Base-by-base conservation (phyloP, 129 eudicot species). In the Flaveria trinervia region DNA sequence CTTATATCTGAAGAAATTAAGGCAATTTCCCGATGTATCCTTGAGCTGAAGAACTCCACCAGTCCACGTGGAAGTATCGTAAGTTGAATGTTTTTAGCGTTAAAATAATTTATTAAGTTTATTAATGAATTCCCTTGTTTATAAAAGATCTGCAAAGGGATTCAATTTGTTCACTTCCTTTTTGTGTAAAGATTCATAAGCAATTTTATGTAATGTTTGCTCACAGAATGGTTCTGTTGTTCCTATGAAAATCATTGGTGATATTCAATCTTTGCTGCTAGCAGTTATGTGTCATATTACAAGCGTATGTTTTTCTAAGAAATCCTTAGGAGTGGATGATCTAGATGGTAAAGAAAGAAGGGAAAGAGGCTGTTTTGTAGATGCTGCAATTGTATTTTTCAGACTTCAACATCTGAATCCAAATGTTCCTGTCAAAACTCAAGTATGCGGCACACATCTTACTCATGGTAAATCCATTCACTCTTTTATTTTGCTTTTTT, bases 371-470 rank as follows among this genome's bases (percentile, higher is more conserved):
- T 86, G 76, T 78, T 91, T 94, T 79, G 83, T 94, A 67, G 93
- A 94, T 79, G 90, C 99, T 64, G 88, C 92, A 33, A 86, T 91
- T 71, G 82, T 96, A 54, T 94, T 94, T 84, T 89, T 84, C 79
- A 91, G 91, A 73, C 97, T 94, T 71, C 97, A 94, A 72, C 96
- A 91, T 71, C 77, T 91, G 83, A 87, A 87, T 74, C 82, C 85
- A 41, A 83, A 78, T 77, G 77, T 88, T 70, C 83, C 96, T 54
- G 80, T 90, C 65, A 89, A 94, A 82, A 78, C 89, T 72, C 99
- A 91, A 83, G 99, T 94, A 83, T 15, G 72, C 65, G 66, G 86
- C 61, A 30, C 20, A 50, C 65, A 56, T 73, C 73, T 62, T 45
- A 66, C 77, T 75, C 45, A 44, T 14, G 26, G 44, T 45, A 56